Evolutionary conservation across 148 eudicot species (phyloP).

Genomic region (Vaccinium vitisidaea): DNA sequence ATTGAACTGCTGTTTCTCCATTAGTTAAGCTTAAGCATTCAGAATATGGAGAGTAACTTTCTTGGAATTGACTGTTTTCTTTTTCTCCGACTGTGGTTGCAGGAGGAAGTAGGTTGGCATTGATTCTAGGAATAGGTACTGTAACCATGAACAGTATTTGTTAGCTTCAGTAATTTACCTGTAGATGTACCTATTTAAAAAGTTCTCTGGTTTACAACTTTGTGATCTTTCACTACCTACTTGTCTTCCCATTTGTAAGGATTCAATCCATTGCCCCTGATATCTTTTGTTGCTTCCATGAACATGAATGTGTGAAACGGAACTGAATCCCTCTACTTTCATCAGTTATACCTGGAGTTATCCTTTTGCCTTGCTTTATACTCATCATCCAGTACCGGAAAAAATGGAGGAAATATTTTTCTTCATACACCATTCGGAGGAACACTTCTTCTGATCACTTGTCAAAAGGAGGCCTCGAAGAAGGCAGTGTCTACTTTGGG

Average conservation of each 20-base stretch:
- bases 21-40: background rate
- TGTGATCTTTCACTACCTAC: no score
- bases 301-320: no score
- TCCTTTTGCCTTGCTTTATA: background rate
- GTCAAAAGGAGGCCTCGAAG: slow-evolving; percentile 2
- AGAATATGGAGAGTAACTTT: background rate
- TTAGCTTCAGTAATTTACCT: background rate
- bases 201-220: no score
- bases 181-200: no score
- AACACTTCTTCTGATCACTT: background rate
- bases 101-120: background rate
- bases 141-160: background rate
- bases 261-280: no score
- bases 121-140: background rate
- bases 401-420: background rate
- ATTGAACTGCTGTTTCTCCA: background rate
- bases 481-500: background rate
- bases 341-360: background rate
- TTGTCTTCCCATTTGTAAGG: no score
- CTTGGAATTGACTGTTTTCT: background rate
- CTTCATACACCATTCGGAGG: background rate
- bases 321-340: background rate
- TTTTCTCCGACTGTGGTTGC: background rate
- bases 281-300: no score
- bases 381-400: background rate